Percentiles rank a stretch among this genome's conserved stretches.
Evolutionary conservation across 192 early-diverging fungal species (phyloP).

Genomic region (Cetraspora pellucida): DNA sequence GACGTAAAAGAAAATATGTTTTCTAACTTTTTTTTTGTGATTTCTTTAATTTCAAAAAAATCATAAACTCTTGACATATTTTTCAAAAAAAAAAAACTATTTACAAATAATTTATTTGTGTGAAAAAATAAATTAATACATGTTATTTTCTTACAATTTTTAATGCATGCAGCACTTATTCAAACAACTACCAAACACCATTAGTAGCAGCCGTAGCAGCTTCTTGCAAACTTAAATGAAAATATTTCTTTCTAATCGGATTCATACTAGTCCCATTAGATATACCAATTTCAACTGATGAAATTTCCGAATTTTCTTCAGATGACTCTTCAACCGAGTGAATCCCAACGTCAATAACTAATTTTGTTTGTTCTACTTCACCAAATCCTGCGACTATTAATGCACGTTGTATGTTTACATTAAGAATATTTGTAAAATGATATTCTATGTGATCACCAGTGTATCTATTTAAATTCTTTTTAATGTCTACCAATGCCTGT

Average conservation of each 20-base stretch:
- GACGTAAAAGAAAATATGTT: no score
- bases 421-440: constrained; percentile 43
- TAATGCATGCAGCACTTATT: no score
- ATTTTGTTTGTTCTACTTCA: not conserved
- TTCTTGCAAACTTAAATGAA: constrained; percentile 26
- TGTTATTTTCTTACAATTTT: no score
- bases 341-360: not conserved
- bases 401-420: not conserved
- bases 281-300: not conserved
- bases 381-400: constrained; percentile 21
- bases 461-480: constrained; percentile 44
- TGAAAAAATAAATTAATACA: no score
- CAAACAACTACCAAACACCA: not conserved
- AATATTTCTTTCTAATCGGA: not conserved
- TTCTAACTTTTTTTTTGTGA: no score
- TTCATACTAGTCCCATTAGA: not conserved
- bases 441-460: constrained; percentile 44
- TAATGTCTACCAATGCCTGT: constrained; percentile 70
- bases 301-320: not conserved
- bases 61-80: no score
- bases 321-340: not conserved
- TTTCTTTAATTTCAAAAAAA: no score
- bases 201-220: constrained; percentile 12
- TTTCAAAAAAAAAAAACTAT: no score
- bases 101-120: no score